Percentiles rank a stretch among this genome's conserved stretches.
These are phyloP conservation scores for Candida rishiriensis DNA, from an alignment of 805 yeast species.

Conservation along the genomic window DNA sequence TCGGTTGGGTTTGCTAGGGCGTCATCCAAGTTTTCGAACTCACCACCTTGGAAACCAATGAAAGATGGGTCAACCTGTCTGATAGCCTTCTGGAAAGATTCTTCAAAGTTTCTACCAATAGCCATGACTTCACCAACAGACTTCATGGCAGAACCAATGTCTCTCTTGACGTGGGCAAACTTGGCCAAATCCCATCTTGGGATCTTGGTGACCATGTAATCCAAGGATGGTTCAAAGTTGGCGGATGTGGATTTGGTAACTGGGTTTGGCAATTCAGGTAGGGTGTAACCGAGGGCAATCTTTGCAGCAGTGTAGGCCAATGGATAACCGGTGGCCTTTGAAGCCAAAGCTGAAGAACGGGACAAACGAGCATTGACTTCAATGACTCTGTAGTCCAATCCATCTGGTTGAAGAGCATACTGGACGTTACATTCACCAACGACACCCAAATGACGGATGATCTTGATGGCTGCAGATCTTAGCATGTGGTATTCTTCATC, in stretches of 20 bases:
- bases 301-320: constrained; percentile 98
- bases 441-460: constrained; percentile 95
- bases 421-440: constrained; percentile 99
- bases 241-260: constrained; percentile 96
- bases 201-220: constrained; percentile 93
- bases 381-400: constrained; percentile 91
- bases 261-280: constrained; percentile 93
- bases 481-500: constrained; percentile 98
- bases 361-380: constrained; percentile 97
- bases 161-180: constrained; percentile 92
- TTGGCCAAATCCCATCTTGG: constrained; percentile 98
- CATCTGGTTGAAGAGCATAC: constrained; percentile 93
- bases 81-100: constrained; percentile 94
- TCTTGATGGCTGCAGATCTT: constrained; percentile 94
- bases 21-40: constrained; percentile 71
- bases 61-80: constrained; percentile 92
- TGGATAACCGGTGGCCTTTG: constrained; percentile 98
- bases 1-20: constrained; percentile 85
- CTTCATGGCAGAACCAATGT: constrained; percentile 94
- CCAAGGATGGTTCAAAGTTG: constrained; percentile 94
- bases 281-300: constrained; percentile 89
- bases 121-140: constrained; percentile 99
- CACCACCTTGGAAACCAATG: constrained; percentile 86
- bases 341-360: constrained; percentile 95
- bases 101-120: constrained; percentile 96